A percentile compares a stretch with the other conserved stretches of the same genome.
phyloP scores from a whole-genome alignment of 768 basidiomycete species.

The Lactifluus piperatus region DNA sequence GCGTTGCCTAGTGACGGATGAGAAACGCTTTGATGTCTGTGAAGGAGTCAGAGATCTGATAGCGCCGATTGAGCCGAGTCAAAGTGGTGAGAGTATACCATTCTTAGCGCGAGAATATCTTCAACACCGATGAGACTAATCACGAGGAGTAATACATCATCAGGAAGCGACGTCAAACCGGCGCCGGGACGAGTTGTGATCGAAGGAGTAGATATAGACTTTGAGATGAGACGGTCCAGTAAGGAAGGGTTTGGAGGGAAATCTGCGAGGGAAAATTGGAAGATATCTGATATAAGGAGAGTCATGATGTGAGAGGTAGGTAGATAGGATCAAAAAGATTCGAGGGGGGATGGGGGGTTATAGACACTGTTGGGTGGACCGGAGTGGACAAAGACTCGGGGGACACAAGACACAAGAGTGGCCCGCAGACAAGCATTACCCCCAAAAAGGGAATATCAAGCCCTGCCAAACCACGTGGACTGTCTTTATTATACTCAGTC shows the following conservation, averaged over 20 bases:
- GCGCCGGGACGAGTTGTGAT: slow-evolving; percentile 10
- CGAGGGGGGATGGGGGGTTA: background rate
- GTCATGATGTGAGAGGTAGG: background rate
- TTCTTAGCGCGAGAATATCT: slow-evolving; percentile 27
- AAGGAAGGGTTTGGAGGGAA: background rate
- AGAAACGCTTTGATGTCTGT: slow-evolving; percentile 28
- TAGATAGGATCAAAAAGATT: background rate
- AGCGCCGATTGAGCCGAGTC: slow-evolving; percentile 7
- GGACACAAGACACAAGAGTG: slow-evolving; percentile 3
- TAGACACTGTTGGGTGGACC: background rate
- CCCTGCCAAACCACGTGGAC: background rate
- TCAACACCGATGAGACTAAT: slow-evolving; percentile 26
- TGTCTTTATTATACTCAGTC: too few relatives aligned
- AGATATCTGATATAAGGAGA: background rate
- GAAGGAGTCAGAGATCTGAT: background rate
- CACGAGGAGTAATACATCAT: slow-evolving; percentile 29
- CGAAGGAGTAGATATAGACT: background rate
- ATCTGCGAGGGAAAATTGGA: background rate
- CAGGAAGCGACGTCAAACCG: slow-evolving; percentile 24
- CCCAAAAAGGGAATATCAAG: background rate
- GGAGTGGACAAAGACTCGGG: background rate
- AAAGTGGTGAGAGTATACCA: slow-evolving; percentile 23
- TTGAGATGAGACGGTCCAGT: background rate
- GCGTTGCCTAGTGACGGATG: slow-evolving; percentile 27
- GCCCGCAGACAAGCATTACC: background rate